Evolutionary conservation across 495 filamentous ascomycete genomes (phyloP), one percentile per base, ranked within the genome.

Genomic region (Hypomontagnella submonticulosa): DNA sequence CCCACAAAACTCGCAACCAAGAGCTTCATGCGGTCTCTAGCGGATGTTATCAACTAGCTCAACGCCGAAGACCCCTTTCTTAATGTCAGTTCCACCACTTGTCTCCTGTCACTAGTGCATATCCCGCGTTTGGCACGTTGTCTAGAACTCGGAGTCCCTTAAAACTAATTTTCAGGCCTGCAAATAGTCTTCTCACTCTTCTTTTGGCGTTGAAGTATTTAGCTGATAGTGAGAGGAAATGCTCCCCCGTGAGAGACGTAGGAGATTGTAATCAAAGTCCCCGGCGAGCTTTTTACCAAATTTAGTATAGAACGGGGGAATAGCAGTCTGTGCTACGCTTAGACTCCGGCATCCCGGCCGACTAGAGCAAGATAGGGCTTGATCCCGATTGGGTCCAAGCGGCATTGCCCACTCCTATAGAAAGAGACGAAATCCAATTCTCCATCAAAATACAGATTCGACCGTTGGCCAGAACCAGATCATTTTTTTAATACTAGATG

Each of bases 211-310:
- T 23, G 43, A 57, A 61, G 38, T 38, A 57, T 53, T 48, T n/a
- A 18, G 10, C 19, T 20, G 44, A 57, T 33, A 53, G 37, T 34
- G 32, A 13, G 16, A 11, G 12, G 4, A 32, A 37, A 33, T 34
- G 34, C 7, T 48, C 4, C 19, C 34, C 47, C 13, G 8, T 23
- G 7, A 53, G 47, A 5, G 40, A 47, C 12, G 12, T 50, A 51
- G 19, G 43, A 7, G 41, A 23, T 55, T 30, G 58, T 68, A 68
- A 68, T 68, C 41, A 54, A 68, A 63, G 33, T 42, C 50, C 54
- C 54, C 30, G 54, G 55, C 15, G 2, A 59, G 23, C 15, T 20
- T 42, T 36, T 46, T 54, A 3, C 58, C 27, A 11, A n/a, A 59
- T 59, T 2, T 18, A 50, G 58, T 33, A 36, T 68, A 55, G 54